Base-by-base conservation (phyloP, 768 basidiomycete species). In the Roridomyces roridus region DNA sequence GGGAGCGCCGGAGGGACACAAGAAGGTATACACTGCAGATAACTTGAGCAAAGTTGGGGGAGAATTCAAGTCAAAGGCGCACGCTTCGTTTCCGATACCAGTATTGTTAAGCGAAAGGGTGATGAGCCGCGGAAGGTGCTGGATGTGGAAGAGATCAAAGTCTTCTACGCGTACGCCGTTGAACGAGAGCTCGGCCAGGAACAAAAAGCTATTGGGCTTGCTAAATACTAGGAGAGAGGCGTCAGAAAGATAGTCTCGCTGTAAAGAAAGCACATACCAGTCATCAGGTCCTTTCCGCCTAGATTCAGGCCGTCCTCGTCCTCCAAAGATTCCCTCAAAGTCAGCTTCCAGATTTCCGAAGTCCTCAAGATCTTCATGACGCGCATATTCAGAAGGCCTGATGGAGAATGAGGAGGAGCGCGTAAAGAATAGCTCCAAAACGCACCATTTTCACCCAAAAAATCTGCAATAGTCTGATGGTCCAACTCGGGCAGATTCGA, bases 71-170 rank as follows among this genome's bases (percentile, higher is more conserved):
- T 12, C 45, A 34, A 20, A 28, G n/a, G 65, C 81, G 44, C 55
- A 87, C 87, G 80, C 83, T 77, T 88, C 86, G 62, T 88, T 85
- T 35, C 81, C 77, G 29, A 88, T 81, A 11, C 78, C 77, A 9
- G 85, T 85, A 54, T 80, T 75, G 63, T 80, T 77, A 20, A 87
- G 69, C 35, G 74, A 66, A 28, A 88, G 72, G 12, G 67, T 72
- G 5, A 75, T 67, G 11, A 88, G 76, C 42, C 72, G 76, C 4
- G 81, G 84, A 15, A 88, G 77, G 55, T 80, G 80, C 51, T 83
- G 81, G 20, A 88, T 77, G 51, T 81, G 70, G 14, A 73, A 68
- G 17, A 89, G 64, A 57, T 85, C 82, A 40, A 74, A 73, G 61
- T 86, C 80, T 25, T 71, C 62, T 7, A 88, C 67, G 12, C 59